Base-by-base conservation (phyloP, 2,329 filamentous ascomycete genomes). In the Colletotrichum lindemuthianum region DNA sequence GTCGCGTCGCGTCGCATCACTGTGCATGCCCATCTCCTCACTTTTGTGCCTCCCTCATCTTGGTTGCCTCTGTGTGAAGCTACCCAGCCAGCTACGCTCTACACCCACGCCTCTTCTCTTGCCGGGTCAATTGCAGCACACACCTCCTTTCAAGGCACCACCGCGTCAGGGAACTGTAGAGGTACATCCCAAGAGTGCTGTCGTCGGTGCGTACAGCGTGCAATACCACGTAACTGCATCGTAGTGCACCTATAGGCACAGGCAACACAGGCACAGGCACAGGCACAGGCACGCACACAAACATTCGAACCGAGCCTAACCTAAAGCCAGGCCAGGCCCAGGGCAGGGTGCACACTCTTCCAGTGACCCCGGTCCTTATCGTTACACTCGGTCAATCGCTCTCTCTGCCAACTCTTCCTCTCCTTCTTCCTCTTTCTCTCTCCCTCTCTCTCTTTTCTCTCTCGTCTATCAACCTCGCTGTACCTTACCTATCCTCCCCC, bases 21-120 rank as follows among this genome's bases (percentile, higher is more conserved):
- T 40, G 48, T 40, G 41, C 41, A 8, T n/a, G n/a, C n/a, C 41
- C 41, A 44, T 50, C 39, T 34, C 43, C 47, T 57, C 52, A 32
- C 43, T 33, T 58, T 45, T 24, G 24, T 24, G 24, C 24, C 24
- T 24, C 24, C 24, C 24, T 24, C 24, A 24, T 24, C 24, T 24
- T 24, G 24, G 24, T 24, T 24, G 24, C 24, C 5, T 24, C 24
- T 3, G 24, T 24, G 24, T 24, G 24, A 5, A 24, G 24, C 24
- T 24, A 24, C 24, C 24, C 24, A 24, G 24, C 24, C 24, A 24
- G 24, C 24, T 24, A 24, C 24, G 24, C 24, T 24, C 24, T 24
- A 24, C 70, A 60, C 67, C 60, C 60, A 52, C 60, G 54, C 63
- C 64, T 59, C 60, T 59, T 61, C 56, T 50, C 24, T 45, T 39